These are phyloP conservation scores for Nicotiana rustica DNA, from an alignment of 305 asterid species.

Conservation along the genomic window DNA sequence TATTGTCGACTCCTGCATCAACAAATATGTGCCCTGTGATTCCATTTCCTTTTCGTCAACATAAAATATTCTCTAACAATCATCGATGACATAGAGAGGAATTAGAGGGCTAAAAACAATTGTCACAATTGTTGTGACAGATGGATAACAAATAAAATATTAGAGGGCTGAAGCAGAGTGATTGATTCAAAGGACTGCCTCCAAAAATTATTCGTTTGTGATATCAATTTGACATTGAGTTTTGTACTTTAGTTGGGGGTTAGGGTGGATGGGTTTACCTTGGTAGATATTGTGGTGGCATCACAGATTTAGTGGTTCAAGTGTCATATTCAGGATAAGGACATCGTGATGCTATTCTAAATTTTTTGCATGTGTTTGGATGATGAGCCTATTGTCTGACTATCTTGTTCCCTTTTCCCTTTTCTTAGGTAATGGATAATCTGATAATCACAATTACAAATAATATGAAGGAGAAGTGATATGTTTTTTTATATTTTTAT, in stretches of 20 bases:
- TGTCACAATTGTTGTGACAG: too few species aligned
- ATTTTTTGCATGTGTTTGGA: constrained; percentile 6
- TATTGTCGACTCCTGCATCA: neutral
- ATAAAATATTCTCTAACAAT: neutral
- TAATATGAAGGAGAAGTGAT: neutral
- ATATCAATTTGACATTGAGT: neutral
- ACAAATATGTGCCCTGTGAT: neutral
- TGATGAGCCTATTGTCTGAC: neutral
- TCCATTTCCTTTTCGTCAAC: neutral
- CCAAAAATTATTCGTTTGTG: neutral
- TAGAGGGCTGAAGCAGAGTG: neutral
- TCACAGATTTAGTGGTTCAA: neutral
- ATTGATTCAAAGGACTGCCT: constrained; percentile 20
- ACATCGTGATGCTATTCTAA: neutral
- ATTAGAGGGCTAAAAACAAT: neutral
- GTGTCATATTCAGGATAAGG: constrained; percentile 4
- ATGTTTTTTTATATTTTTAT: neutral
- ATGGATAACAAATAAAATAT: neutral
- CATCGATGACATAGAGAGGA: neutral
- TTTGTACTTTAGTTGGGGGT: constrained; percentile 3
- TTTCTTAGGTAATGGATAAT: neutral
- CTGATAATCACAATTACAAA: neutral
- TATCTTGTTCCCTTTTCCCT: neutral
- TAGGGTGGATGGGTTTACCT: neutral
- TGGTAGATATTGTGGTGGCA: constrained; percentile 25